Base-by-base conservation (phyloP, 768 basidiomycete genomes). In the Tricholoma bakamatsutake region DNA sequence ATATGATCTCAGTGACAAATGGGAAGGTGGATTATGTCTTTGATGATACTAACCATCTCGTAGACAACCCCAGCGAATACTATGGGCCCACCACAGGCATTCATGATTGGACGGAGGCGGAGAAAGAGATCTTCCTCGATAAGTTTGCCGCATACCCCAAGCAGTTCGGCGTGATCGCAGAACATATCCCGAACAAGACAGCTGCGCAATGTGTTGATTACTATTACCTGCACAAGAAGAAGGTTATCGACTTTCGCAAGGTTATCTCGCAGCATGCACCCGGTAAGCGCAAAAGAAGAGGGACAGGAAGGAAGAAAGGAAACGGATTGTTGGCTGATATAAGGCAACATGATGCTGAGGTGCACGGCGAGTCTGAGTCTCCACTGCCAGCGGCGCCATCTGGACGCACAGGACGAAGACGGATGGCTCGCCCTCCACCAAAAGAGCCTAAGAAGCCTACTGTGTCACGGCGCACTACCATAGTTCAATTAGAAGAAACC, bases 181-280 rank as follows among this genome's bases (percentile, higher is more conserved):
- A 83, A 21, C 81, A 75, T 60, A 71, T 98, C 11, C 83, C 88
- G 4, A 79, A 91, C 76, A 98, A 97, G 78, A 87, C 90, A 1
- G 75, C 90, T 1, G 77, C 85, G 0, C 90, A 97, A 77, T 97
- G 94, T 66, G 90, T 98, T 46, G 82, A 87, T 49, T 96, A 84
- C 71, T 98, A 98, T 71, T 98, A 98, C 69, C 75, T 96, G 50
- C 90, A 94, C 73, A 98, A 98, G 79, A 93, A 93, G 73, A 80
- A 80, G 62, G 71, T 80, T 35, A 90, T 94, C 65, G 88, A 94
- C 71, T 95, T 93, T 71, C 83, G 90, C 54, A 82, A 85, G 61
- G 83, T 88, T 13, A 77, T 92, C 21, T 73, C 83, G 47, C 81
- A 80, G 61, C 80, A 82, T 59, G 85, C 82, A 12, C 80, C 83